Evolutionary conservation across 2,329 filamentous ascomycete genomes (phyloP), one percentile per base, ranked within the genome.

Genomic region (Aspergillus clavatus): DNA sequence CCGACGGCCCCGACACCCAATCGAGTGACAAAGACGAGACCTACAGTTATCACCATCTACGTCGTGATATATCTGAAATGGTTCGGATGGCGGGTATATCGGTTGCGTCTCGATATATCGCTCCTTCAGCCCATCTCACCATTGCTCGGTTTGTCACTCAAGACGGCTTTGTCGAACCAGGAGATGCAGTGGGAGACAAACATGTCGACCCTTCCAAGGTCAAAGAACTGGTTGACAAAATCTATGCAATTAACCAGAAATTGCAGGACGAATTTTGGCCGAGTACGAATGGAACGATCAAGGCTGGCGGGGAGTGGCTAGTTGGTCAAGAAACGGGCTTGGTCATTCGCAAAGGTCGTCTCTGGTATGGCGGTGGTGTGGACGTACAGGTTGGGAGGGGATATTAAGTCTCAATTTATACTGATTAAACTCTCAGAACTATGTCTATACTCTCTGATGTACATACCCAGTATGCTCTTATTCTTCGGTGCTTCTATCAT

Each of bases 321-420:
- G 82, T 95, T 12, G 90, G 90, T 0, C 80, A 93, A 56, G 88
- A 90, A 63, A 84, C 75, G 56, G 89, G 89, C 0, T 68, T 95
- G 37, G 85, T 90, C 56, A 82, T 80, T 49, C 78, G 87, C 29
- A 79, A 76, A 51, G 90, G 90, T 0, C 75, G 78, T 3, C 64
- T 95, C 38, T 96, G 90, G 90, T 95, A 95, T 70, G 90, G 85
- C 28, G 87, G 83, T n/a, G 90, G 90, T 1, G 77, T 85, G 55
- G 84, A 82, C 4, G 76, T 95, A 2, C 31, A 27, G 5, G 19
- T 36, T 16, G 10, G 35, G 18, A 18, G 38, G 23, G 31, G 40
- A 38, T 31, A 31, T 31, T 16, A 4, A 31, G 28, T 10, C 7
- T 16, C n/a, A 16, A 31, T 31, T 14, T 26, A 26, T 5, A 26